Evolutionary conservation across 1,139 yeast species (phyloP).

Genomic region (Entelexis paramagnoliae): DNA sequence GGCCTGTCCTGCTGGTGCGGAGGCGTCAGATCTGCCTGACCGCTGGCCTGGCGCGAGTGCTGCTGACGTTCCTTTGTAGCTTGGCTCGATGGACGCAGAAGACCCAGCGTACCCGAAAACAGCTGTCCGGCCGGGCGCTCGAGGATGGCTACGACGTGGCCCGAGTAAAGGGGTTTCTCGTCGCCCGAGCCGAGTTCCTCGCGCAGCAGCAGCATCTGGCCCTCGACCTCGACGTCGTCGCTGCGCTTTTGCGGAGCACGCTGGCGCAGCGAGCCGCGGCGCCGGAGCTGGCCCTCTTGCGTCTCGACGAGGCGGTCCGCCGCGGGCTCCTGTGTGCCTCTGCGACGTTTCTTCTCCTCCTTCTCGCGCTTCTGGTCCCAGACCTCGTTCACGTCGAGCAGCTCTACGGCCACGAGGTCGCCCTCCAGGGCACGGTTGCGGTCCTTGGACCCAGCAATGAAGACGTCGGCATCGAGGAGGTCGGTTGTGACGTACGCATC

Average conservation of each 20-base stretch:
- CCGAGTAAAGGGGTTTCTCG: conserved; percentile 92
- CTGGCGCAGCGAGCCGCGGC: conserved; percentile 87
- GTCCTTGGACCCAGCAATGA: conserved; percentile 97
- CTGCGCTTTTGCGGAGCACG: conserved; percentile 97
- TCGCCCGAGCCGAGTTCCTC: conserved; percentile 73
- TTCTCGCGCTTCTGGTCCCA: conserved; percentile 96
- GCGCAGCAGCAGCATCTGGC: conserved; percentile 78
- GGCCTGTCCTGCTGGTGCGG: conserved; percentile 36
- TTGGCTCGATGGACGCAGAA: conserved; percentile 92
- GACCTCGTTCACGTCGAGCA: conserved; percentile 89
- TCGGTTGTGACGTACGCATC: conserved; percentile 97
- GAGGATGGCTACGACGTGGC: conserved; percentile 95
- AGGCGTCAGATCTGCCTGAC: background rate
- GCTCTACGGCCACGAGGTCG: conserved; percentile 88
- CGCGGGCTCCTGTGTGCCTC: conserved; percentile 20
- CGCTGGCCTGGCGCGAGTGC: conserved; percentile 34
- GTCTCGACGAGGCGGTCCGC: conserved; percentile 24
- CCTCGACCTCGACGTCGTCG: conserved; percentile 97
- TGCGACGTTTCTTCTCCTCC: conserved; percentile 88
- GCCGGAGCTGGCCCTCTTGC: conserved; percentile 38
- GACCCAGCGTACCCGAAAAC: conserved; percentile 79
- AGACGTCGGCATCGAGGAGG: conserved; percentile 87
- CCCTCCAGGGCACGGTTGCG: conserved; percentile 96
- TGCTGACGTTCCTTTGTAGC: conserved; percentile 72
- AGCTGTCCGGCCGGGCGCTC: conserved; percentile 96